Percentiles rank a stretch among this genome's conserved stretches.
phyloP scores from a whole-genome alignment of 2,329 filamentous ascomycete species.

The Pyricularia sp. region DNA sequence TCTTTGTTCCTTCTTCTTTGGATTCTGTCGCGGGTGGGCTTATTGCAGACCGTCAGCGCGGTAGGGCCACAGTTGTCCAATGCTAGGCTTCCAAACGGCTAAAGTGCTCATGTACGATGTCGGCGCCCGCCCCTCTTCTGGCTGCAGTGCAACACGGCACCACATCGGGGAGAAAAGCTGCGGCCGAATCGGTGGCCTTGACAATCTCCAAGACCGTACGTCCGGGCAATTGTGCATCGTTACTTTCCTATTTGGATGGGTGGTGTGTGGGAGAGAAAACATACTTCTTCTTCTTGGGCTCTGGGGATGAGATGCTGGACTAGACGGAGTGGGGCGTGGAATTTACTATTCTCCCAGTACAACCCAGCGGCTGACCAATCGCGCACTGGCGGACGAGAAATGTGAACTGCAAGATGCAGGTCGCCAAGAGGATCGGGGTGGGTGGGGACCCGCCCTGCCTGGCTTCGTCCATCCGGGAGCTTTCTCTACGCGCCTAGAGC shows the following conservation, averaged over 20 bases:
- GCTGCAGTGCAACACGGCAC: constrained; percentile 3
- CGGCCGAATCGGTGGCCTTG: constrained; percentile 3
- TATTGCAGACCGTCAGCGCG: neutral
- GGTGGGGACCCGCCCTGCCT: neutral
- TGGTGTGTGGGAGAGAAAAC: neutral
- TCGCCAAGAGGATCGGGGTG: neutral
- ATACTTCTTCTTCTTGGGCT: neutral
- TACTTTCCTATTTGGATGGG: neutral
- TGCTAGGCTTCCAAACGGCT: neutral
- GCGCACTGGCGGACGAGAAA: neutral
- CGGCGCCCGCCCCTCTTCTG: neutral
- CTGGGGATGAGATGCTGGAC: neutral
- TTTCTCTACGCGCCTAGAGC: constrained; percentile 41
- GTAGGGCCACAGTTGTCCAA: neutral
- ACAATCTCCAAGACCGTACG: neutral
- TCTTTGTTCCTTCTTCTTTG: neutral
- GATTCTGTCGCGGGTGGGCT: neutral
- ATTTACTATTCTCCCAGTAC: neutral
- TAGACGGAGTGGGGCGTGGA: neutral
- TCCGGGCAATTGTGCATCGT: neutral
- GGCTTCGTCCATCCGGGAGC: constrained; percentile 32
- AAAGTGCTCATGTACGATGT: neutral
- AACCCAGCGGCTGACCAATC: neutral
- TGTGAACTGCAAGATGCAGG: neutral
- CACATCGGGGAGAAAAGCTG: neutral